Conservation (phyloP, 2,329 filamentous ascomycete species). For the Pseudofabraea citricarpa region DNA sequence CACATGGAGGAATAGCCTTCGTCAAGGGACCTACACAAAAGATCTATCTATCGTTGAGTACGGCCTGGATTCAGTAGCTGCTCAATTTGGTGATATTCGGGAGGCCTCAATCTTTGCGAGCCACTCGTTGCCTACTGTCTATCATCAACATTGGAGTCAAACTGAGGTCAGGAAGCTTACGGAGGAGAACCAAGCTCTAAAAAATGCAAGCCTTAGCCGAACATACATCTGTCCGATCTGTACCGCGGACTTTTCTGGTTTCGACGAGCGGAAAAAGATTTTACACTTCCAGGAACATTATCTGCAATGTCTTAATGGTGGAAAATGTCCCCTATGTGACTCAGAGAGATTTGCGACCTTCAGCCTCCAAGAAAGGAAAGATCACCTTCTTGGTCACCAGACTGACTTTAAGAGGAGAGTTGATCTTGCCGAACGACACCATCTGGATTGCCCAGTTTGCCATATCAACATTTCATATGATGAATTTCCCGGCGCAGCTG, state of each 20-base stretch:
- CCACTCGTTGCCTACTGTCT: slow-evolving; percentile 16
- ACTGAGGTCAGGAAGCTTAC: slow-evolving; percentile 16
- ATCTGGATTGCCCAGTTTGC: slow-evolving; percentile 19
- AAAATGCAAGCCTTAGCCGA: slow-evolving; percentile 19
- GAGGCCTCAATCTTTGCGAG: slow-evolving; percentile 13
- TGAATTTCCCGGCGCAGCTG: slow-evolving; percentile 3
- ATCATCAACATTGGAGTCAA: slow-evolving; percentile 15
- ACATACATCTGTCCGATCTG: slow-evolving; percentile 17
- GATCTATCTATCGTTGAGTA: slow-evolving; percentile 21
- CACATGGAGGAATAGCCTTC: slow-evolving; percentile 12
- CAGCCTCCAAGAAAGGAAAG: slow-evolving; percentile 14
- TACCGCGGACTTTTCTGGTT: slow-evolving; percentile 7
- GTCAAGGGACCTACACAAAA: slow-evolving; percentile 11
- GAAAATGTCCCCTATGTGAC: slow-evolving; percentile 21
- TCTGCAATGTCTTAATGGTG: slow-evolving; percentile 13
- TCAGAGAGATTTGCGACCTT: slow-evolving; percentile 15
- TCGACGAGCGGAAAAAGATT: slow-evolving; percentile 9
- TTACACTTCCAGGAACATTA: slow-evolving; percentile 15
- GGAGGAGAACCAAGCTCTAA: slow-evolving; percentile 16
- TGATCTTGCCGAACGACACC: slow-evolving; percentile 12
- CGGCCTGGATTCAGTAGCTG: slow-evolving; percentile 15
- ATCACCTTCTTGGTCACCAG: slow-evolving; percentile 16
- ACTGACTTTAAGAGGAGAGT: background rate
- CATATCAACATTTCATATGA: slow-evolving; percentile 10
- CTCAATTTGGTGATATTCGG: slow-evolving; percentile 13